phyloP scores from a whole-genome alignment of 78 protist species.

The Planoprotostelium fungivorum region DNA sequence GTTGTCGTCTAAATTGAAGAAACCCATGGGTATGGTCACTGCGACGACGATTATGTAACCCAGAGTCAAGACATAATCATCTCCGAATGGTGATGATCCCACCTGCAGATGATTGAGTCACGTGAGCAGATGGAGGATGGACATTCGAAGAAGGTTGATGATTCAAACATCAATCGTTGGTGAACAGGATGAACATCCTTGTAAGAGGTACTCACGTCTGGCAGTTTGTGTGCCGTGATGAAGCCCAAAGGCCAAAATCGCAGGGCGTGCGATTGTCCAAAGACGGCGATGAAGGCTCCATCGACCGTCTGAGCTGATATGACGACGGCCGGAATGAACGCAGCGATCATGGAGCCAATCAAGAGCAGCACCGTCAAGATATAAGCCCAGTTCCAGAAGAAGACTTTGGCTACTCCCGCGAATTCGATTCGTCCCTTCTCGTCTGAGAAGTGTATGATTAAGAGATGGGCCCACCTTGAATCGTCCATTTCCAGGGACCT shows the following conservation, averaged over 20 bases:
- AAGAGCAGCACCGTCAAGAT: not conserved
- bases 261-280: not conserved
- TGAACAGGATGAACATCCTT: no score
- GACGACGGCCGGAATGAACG: not conserved
- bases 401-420: not conserved
- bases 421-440: not conserved
- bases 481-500: not conserved
- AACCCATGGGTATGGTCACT: slow-evolving; percentile 36
- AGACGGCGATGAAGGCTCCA: not conserved
- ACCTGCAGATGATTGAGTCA: no score
- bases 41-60: slow-evolving; percentile 28
- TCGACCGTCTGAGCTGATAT: not conserved
- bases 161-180: not conserved
- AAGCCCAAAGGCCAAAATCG: not conserved
- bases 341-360: not conserved
- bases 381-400: not conserved
- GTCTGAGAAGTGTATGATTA: not conserved
- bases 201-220: not conserved
- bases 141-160: not conserved
- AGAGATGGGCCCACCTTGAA: not conserved
- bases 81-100: slow-evolving; percentile 29
- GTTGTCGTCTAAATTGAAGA: slow-evolving; percentile 44
- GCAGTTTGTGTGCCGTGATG: not conserved
- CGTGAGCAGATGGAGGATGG: no score
- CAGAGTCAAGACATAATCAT: slow-evolving; percentile 24